Conservation (phyloP, 2,329 filamentous ascomycete genomes). For the Talaromyces sp. region DNA sequence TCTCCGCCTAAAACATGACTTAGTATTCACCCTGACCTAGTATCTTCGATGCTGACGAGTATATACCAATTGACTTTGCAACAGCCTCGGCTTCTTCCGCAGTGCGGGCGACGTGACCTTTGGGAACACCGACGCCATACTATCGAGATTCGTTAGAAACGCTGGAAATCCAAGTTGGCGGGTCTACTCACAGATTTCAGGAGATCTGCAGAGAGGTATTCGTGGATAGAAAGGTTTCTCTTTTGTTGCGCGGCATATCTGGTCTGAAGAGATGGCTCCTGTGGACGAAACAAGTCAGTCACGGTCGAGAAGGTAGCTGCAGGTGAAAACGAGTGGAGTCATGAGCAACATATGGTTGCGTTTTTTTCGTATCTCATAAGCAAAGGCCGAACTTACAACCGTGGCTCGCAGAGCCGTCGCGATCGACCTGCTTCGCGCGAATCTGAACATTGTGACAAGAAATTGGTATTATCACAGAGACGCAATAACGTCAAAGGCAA, state of each 20-base stretch:
- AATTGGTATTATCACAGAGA: constrained; percentile 2
- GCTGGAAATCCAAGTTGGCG: not conserved
- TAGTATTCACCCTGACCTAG: constrained; percentile 9
- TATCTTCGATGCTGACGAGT: not conserved
- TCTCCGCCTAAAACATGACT: constrained; percentile 57
- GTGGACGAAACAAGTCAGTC: constrained; percentile 44
- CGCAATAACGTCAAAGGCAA: constrained; percentile 1
- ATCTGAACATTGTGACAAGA: constrained; percentile 68
- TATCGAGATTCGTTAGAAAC: constrained; percentile 38
- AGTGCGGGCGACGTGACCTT: constrained; percentile 78
- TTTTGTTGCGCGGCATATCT: constrained; percentile 67
- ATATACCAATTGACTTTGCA: constrained; percentile 77
- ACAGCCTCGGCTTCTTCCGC: constrained; percentile 86
- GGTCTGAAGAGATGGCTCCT: constrained; percentile 56
- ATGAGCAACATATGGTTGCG: not conserved
- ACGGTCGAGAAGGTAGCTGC: constrained; percentile 13
- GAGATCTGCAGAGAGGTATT: constrained; percentile 93
- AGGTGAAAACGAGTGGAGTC: not conserved
- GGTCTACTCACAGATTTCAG: constrained; percentile 59
- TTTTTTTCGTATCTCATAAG: not conserved
- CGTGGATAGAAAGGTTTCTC: constrained; percentile 92
- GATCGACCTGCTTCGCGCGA: constrained; percentile 76
- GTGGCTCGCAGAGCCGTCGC: constrained; percentile 73
- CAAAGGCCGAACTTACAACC: constrained; percentile 56
- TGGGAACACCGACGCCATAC: constrained; percentile 93